Base-by-base conservation (phyloP, 2,329 filamentous ascomycete genomes). In the Fusarium aywerte region DNA sequence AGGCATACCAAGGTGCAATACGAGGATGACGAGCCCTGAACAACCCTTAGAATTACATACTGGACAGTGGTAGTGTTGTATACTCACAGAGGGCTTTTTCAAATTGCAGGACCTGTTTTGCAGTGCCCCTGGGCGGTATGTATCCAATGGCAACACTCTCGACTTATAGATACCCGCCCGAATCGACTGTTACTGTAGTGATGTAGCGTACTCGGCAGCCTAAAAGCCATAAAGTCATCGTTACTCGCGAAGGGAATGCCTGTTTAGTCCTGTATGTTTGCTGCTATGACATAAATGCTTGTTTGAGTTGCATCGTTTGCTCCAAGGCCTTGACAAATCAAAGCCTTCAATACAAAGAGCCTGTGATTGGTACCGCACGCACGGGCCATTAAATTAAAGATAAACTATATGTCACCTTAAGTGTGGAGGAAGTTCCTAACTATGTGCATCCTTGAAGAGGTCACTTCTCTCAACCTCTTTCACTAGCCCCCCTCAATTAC, bases 381-480 rank as follows among this genome's bases (percentile, higher is more conserved):
- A 47, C 44, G 20, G 40, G 20, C 59, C 52, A 63, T 51, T 16
- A n/a, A 21, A 9, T 35, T 25, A 13, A 23, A 25, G 43, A 13
- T 21, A n/a, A 38, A 27, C 36, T 51, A 50, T 27, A 29, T 12
- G 21, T 27, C 20, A 12, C 29, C 20, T 33, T 21, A 29, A 35
- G 27, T 16, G 35, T 21, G n/a, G 18, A 20, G 33, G 16, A 43
- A 23, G 55, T 52, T 27, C 39, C 44, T 25, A 5, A 48, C 29
- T 32, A 29, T 31, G 29, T 23, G 31, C 43, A 45, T 47, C 29
- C 25, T 43, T 5, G 15, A 35, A 39, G 16, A 45, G 21, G 21
- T 33, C 13, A 27, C 40, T 47, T 58, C 51, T 42, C 33, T 35
- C 15, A 35, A 27, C 38, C 36, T 53, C 35, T 27, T 53, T 51